Conservation (phyloP, 2,329 filamentous ascomycete genomes). For the Clathrospora elynae region DNA sequence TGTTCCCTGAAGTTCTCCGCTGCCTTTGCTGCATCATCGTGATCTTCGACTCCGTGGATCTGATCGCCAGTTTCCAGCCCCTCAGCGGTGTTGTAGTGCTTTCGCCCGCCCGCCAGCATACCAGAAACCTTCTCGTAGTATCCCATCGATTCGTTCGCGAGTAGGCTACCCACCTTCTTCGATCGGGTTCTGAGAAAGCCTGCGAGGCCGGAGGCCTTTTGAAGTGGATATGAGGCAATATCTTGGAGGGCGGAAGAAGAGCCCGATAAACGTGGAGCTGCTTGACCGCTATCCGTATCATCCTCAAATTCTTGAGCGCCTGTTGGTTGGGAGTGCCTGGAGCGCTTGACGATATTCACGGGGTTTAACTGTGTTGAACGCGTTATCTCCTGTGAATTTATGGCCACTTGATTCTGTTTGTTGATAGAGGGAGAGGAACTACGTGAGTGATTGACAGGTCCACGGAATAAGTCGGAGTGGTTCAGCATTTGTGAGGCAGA, state of each 20-base stretch:
- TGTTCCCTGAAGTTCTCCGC: constrained; percentile 79
- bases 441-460: constrained; percentile 64
- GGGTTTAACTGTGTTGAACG: constrained; percentile 32
- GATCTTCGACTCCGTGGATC: constrained; percentile 60
- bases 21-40: constrained; percentile 59
- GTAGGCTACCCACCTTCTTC: constrained; percentile 77
- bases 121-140: constrained; percentile 97
- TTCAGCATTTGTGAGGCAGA: constrained; percentile 90
- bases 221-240: constrained; percentile 75
- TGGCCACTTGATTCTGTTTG: constrained; percentile 27
- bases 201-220: constrained; percentile 81
- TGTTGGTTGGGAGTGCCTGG: constrained; percentile 15
- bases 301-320: constrained; percentile 32
- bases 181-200: constrained; percentile 80
- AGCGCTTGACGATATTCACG: constrained; percentile 17
- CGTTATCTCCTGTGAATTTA: constrained; percentile 48
- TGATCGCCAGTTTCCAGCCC: constrained; percentile 68
- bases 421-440: constrained; percentile 28
- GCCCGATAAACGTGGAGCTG: constrained; percentile 41
- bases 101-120: constrained; percentile 91
- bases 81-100: constrained; percentile 81
- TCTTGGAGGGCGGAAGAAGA: constrained; percentile 63
- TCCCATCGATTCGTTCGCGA: constrained; percentile 91
- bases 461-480: constrained; percentile 85
- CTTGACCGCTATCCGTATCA: constrained; percentile 34